Conservation (phyloP, 805 yeast species). For the Priceomyces melissophilus region DNA sequence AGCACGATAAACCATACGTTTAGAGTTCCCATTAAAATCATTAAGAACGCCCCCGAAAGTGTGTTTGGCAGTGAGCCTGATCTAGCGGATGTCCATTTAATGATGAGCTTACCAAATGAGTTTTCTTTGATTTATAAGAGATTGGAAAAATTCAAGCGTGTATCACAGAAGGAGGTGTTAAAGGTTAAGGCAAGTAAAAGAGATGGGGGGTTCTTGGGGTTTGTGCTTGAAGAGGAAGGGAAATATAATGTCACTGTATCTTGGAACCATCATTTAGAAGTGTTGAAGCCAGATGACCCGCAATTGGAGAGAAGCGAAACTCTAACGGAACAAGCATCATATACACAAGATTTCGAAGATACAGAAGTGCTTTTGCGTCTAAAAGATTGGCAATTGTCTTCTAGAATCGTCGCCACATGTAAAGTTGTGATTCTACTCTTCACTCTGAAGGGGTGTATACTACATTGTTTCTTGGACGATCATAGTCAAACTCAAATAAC, state of each 20-base stretch:
- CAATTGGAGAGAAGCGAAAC: conserved; percentile 17
- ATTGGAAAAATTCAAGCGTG: conserved; percentile 60
- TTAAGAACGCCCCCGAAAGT: conserved; percentile 53
- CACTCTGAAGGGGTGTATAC: conserved; percentile 53
- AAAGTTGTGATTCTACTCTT: conserved; percentile 59
- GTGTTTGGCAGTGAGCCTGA: conserved; percentile 59
- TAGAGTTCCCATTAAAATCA: conserved; percentile 65
- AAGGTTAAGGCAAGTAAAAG: conserved; percentile 47
- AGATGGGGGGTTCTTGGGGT: conserved; percentile 46
- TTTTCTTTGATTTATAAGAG: conserved; percentile 55
- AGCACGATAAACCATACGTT: conserved; percentile 60
- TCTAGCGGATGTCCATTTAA: conserved; percentile 49
- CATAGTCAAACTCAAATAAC: conserved; percentile 62
- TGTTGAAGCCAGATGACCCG: conserved; percentile 28
- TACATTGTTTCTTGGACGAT: conserved; percentile 66
- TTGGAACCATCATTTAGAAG: conserved; percentile 56
- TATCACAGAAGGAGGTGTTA: conserved; percentile 38
- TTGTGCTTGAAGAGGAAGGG: conserved; percentile 54
- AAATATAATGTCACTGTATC: conserved; percentile 49
- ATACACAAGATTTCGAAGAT: conserved; percentile 21
- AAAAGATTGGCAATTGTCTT: conserved; percentile 67
- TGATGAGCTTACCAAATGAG: conserved; percentile 50
- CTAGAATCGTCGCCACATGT: conserved; percentile 58
- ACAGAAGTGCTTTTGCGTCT: conserved; percentile 50
- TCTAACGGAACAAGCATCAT: conserved; percentile 1